These are phyloP conservation scores for Pneumocystis canis DNA, from an alignment of 1,139 yeast species.

Conservation along the genomic window DNA sequence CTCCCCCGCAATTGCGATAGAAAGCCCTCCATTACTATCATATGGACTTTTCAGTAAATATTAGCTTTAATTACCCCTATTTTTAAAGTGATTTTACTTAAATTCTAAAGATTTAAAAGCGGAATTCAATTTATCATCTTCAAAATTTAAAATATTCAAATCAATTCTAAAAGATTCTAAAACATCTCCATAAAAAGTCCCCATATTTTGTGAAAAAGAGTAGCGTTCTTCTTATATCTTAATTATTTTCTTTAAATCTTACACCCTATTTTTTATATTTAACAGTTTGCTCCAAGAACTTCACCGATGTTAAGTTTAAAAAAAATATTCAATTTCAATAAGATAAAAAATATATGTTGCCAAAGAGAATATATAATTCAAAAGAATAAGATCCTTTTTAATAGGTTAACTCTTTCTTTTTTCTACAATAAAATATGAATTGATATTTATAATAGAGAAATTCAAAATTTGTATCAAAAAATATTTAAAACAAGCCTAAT, in stretches of 20 bases:
- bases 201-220: no score
- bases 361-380: neutral
- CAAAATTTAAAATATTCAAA: neutral
- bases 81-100: neutral
- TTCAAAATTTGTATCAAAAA: neutral
- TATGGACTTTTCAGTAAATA: neutral
- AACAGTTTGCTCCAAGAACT: neutral
- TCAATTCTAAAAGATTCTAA: neutral
- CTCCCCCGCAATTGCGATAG: constrained; percentile 91
- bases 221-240: no score
- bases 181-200: neutral
- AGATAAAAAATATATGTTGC: neutral
- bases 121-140: neutral
- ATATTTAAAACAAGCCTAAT: neutral
- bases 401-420: neutral
- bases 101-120: neutral
- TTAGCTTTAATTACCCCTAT: neutral
- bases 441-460: neutral
- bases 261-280: no score
- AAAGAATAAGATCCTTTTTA: neutral
- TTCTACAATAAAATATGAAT: neutral
- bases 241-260: no score
- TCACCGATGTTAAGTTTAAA: neutral
- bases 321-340: neutral
- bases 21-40: constrained; percentile 87